Conservation (phyloP, 2,329 filamentous ascomycete genomes). For the Fusarium transvaalense region DNA sequence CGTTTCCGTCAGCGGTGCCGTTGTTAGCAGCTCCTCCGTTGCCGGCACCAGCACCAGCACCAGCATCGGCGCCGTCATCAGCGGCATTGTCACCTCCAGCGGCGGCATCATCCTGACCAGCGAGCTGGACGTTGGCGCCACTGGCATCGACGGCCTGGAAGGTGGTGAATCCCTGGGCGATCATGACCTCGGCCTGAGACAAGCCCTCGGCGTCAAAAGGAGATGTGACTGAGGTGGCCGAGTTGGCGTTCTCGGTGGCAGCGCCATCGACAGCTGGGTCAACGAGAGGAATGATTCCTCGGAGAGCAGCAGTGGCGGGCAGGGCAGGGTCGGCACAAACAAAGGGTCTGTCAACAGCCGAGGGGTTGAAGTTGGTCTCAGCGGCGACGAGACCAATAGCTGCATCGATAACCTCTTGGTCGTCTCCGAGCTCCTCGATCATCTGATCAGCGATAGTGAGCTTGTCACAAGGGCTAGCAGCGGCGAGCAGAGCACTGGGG, state of each 20-base stretch:
- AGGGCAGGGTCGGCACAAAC: slow-evolving; percentile 74
- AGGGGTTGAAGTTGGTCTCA: slow-evolving; percentile 81
- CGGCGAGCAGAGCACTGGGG: slow-evolving; percentile 72
- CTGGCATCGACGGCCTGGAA: slow-evolving; percentile 61
- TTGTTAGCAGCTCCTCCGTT: slow-evolving; percentile 23
- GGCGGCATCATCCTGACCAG: slow-evolving; percentile 53
- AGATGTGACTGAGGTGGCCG: slow-evolving; percentile 61
- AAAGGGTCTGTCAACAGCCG: slow-evolving; percentile 68
- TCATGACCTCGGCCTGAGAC: slow-evolving; percentile 74
- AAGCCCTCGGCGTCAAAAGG: slow-evolving; percentile 72
- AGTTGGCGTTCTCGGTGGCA: slow-evolving; percentile 71
- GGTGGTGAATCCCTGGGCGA: slow-evolving; percentile 71
- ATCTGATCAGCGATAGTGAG: slow-evolving; percentile 75
- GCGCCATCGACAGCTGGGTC: slow-evolving; percentile 72
- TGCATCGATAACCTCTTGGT: slow-evolving; percentile 70
- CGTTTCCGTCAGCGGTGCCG: slow-evolving; percentile 12
- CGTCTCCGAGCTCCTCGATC: slow-evolving; percentile 69
- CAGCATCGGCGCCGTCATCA: slow-evolving; percentile 1
- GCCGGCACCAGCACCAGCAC: slow-evolving; percentile 6
- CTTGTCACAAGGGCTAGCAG: slow-evolving; percentile 75
- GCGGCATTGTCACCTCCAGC: slow-evolving; percentile 15
- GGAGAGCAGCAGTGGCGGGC: slow-evolving; percentile 69
- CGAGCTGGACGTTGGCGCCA: slow-evolving; percentile 50
- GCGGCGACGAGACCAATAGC: slow-evolving; percentile 73
- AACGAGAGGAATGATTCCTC: slow-evolving; percentile 75